These are phyloP conservation scores for Aspergillus egyptiacus DNA, from an alignment of 495 filamentous ascomycete species.

Conservation along the genomic window DNA sequence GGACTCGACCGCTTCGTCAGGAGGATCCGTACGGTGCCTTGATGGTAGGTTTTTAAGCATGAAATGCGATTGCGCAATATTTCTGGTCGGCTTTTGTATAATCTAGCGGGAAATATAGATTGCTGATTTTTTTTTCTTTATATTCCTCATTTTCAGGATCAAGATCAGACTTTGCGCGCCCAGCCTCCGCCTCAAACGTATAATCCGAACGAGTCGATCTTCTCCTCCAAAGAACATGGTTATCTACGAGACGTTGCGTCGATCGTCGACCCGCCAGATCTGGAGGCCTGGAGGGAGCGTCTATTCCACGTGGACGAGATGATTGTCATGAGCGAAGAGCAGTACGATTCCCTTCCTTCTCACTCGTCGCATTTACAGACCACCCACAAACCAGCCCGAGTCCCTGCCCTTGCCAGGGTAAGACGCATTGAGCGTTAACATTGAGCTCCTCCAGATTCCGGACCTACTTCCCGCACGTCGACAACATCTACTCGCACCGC, in stretches of 20 bases:
- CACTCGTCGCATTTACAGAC: neutral
- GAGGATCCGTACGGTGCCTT: conserved; percentile 1
- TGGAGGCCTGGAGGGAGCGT: conserved; percentile 66
- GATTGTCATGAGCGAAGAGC: conserved; percentile 69
- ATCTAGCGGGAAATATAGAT: too few species aligned
- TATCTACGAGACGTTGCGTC: conserved; percentile 54
- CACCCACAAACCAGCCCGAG: neutral
- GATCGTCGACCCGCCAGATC: conserved; percentile 60
- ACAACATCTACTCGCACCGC: conserved; percentile 88
- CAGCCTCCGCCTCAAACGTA: neutral
- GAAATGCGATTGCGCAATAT: too few species aligned
- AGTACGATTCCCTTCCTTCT: conserved; percentile 49
- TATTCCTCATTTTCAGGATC: conserved; percentile 4
- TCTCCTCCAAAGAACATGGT: conserved; percentile 23
- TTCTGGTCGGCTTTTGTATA: too few species aligned
- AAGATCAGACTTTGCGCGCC: neutral
- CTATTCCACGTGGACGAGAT: conserved; percentile 73
- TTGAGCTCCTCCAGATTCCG: conserved; percentile 54
- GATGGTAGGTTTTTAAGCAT: neutral
- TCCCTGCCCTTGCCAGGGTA: too few species aligned
- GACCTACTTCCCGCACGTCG: conserved; percentile 84
- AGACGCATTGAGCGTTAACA: neutral
- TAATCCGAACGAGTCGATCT: conserved; percentile 11
- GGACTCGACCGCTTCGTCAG: conserved; percentile 2
- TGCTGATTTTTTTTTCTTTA: neutral